Evolutionary conservation across 1,284 basidiomycete species (phyloP), one percentile per base, ranked within the genome.

Genomic region (Pisolithus thermaeus): DNA sequence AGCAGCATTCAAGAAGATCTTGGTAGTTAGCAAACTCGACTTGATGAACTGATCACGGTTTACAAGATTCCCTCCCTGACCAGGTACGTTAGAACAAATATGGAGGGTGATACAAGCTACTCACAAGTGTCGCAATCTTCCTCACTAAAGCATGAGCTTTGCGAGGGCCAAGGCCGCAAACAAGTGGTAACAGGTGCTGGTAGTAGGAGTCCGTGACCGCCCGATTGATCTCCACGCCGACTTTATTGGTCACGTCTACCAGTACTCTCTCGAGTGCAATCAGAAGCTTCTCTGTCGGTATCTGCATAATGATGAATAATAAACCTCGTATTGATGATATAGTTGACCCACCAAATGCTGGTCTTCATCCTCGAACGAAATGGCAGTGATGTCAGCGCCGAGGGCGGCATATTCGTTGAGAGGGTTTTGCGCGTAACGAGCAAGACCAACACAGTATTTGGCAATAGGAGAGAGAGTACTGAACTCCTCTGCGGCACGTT

Each of bases 221-320:
- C 28, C 86, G 84, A 67, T 99, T 98, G 72, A 99, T 90, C 65
- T 98, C 95, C 42, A 99, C 92, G 23, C 97, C 97, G 55, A 94
- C 87, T 61, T 84, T 85, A 71, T 95, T 97, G 55, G 92, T 88
- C 18, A 90, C 76, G 62, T 97, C 93, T 50, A 97, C 91, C 38
- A 99, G 72, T 40, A 84, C 86, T 37, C 92, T 83, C 69, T 99
- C 97, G 30, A 98, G 80, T 9, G 87, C 83, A 14, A 77, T 70
- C 49, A 92, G 70, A 22, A 99, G 74, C 63, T 94, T 95, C 61
- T 97, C 95, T 57, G 76, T 78, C 0, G 93, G 85, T 40, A 95
- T 77, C 91, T 94, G 54, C 41, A 43, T 39, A 35, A 7, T 14
- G 2, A 32, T 64, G 37, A 67, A 52, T 28, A 42, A 53, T 7